Evolutionary conservation across 2,329 filamentous ascomycete genomes (phyloP).

Genomic region (Fusarium coicis): DNA sequence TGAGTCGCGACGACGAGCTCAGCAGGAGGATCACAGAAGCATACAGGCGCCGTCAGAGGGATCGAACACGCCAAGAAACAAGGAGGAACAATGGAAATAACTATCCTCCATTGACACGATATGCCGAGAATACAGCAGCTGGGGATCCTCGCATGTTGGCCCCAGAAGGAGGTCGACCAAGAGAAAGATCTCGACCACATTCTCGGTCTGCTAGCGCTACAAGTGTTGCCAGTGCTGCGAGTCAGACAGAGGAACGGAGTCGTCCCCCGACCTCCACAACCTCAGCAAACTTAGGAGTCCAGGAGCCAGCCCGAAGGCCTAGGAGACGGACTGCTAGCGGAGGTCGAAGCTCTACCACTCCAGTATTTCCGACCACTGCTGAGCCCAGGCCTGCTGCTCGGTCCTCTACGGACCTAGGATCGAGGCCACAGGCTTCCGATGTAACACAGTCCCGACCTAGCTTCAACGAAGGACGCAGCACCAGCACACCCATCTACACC

Average conservation of each 20-base stretch:
- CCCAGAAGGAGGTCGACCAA: conserved; percentile 42
- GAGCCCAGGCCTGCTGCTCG: conserved; percentile 63
- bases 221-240: conserved; percentile 54
- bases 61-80: conserved; percentile 63
- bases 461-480: conserved; percentile 56
- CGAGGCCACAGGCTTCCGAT: conserved; percentile 55
- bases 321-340: conserved; percentile 65
- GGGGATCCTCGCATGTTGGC: conserved; percentile 45
- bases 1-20: conserved; percentile 86
- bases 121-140: conserved; percentile 31
- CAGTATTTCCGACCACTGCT: conserved; percentile 54
- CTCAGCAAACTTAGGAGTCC: conserved; percentile 46
- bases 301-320: conserved; percentile 44
- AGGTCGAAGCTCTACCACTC: conserved; percentile 65
- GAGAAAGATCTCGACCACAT: conserved; percentile 53
- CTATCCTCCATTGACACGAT: conserved; percentile 51
- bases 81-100: conserved; percentile 56
- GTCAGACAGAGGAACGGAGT: conserved; percentile 59
- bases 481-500: conserved; percentile 50
- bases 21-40: conserved; percentile 91
- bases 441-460: conserved; percentile 52
- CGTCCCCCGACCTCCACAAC: conserved; percentile 57
- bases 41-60: conserved; percentile 79
- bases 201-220: conserved; percentile 59
- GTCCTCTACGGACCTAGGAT: conserved; percentile 72